Evolutionary conservation across 352 stramenopile species (phyloP).

Genomic region (Pelagophyceae sp.): DNA sequence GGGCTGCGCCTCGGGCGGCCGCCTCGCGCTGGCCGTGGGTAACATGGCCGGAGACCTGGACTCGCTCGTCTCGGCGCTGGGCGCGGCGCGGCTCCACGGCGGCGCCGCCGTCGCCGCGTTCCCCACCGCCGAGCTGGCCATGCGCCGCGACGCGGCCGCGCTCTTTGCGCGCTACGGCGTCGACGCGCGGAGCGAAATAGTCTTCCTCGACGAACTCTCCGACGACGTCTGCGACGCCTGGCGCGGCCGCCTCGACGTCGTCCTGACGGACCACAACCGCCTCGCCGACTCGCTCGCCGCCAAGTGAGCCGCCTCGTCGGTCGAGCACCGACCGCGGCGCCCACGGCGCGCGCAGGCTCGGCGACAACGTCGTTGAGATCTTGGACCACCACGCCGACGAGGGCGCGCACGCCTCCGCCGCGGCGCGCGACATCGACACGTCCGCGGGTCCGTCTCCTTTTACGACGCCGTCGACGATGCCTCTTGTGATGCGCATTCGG

Average conservation of each 20-base stretch:
- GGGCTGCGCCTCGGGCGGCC: background rate
- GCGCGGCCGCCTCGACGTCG: background rate
- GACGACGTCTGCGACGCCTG: background rate
- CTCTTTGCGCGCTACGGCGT: background rate
- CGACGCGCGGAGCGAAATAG: background rate
- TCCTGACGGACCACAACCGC: constrained; percentile 4
- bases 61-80: background rate
- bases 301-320: background rate
- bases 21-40: background rate
- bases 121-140: background rate
- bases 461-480: background rate
- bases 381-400: constrained; percentile 16
- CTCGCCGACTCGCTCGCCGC: background rate
- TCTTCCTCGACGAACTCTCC: background rate
- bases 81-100: background rate
- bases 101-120: background rate
- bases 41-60: constrained; percentile 3
- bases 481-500: too few relatives aligned
- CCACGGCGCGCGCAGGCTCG: background rate
- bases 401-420: background rate
- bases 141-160: background rate
- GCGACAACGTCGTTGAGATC: background rate
- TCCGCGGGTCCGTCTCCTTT: background rate
- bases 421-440: background rate
- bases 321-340: background rate